Evolutionary conservation across 352 stramenopile species (phyloP), one percentile per base, ranked within the genome.

Genomic region (Saprolegnia diclina): DNA sequence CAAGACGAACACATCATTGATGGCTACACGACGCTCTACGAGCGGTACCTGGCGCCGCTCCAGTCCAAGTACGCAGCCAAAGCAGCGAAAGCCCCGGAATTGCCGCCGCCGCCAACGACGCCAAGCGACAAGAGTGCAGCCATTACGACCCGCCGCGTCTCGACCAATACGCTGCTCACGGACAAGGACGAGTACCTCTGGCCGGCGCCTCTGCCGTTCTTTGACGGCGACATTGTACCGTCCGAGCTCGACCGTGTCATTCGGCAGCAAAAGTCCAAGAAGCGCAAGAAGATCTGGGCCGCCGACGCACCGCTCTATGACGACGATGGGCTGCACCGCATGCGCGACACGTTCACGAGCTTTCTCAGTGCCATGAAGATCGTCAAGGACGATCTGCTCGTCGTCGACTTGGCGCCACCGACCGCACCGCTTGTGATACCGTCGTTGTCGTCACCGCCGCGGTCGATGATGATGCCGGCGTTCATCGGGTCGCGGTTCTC

Each of bases 141-240:
- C 0, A 63, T 90, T 5, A 76, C 77, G 18, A 90, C 84, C 0
- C 80, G 84, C 13, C 80, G 83, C 9, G 79, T 81, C 22, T 85
- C 82, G 16, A 73, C 81, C 11, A 64, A 75, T n/a, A 80, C 87
- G 5, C 88, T 90, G 52, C 80, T 81, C 19, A 82, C 95, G 4
- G 94, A 98, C 79, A 85, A 93, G n/a, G 82, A 95, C 64, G 96
- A 99, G 67, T 77, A 88, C 42, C 42, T 78, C 37, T 94, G 85
- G 85, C 85, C 85, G 4, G 57, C 68, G 9, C 74, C 83, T 64
- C 67, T 92, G 21, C 85, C 87, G 40, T 75, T 92, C 29, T 94
- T 94, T 71, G 85, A 94, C 46, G 87, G 87, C 40, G 87, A 94
- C 64, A 87, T 92, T 63, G 74, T 94, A 14, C 81, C 82, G 5